A percentile compares a stretch with the other conserved stretches of the same genome.
Conservation (phyloP, 2,329 filamentous ascomycete species). For the Plenodomus lindquistii region DNA sequence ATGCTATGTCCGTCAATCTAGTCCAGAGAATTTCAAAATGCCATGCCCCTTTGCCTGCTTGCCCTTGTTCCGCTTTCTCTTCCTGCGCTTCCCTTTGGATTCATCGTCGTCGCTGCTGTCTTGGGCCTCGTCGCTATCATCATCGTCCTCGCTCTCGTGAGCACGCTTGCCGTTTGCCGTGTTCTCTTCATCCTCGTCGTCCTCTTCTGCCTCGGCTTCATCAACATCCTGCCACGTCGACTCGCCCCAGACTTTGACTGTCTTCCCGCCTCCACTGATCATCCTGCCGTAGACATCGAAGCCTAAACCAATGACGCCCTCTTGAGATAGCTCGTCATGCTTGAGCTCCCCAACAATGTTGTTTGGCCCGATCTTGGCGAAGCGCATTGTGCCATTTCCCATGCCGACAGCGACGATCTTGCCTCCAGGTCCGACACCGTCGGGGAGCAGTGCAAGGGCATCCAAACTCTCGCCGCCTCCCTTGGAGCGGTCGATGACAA, state of each 20-base stretch:
- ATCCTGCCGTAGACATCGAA: slow-evolving; percentile 86
- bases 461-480: slow-evolving; percentile 80
- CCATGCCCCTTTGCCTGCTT: slow-evolving; percentile 39
- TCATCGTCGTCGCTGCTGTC: slow-evolving; percentile 52
- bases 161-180: slow-evolving; percentile 37
- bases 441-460: slow-evolving; percentile 72
- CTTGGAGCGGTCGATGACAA: slow-evolving; percentile 68
- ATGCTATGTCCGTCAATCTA: slow-evolving; percentile 24
- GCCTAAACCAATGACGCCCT: slow-evolving; percentile 78
- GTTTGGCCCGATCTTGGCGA: slow-evolving; percentile 75
- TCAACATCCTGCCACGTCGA: slow-evolving; percentile 58
- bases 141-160: slow-evolving; percentile 50
- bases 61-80: slow-evolving; percentile 47
- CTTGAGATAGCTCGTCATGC: slow-evolving; percentile 75
- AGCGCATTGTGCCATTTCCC: slow-evolving; percentile 76
- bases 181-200: slow-evolving; percentile 48
- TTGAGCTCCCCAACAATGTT: slow-evolving; percentile 69
- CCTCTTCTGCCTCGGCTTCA: slow-evolving; percentile 56
- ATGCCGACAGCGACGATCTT: slow-evolving; percentile 80
- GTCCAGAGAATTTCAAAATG: slow-evolving; percentile 42
- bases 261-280: slow-evolving; percentile 84
- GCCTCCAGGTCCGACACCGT: slow-evolving; percentile 66
- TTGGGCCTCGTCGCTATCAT: slow-evolving; percentile 47
- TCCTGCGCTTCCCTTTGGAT: slow-evolving; percentile 48
- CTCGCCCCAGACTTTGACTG: slow-evolving; percentile 89